Evolutionary conservation across 2,329 filamentous ascomycete species (phyloP).

Genomic region (Mycocentrospora acerina): DNA sequence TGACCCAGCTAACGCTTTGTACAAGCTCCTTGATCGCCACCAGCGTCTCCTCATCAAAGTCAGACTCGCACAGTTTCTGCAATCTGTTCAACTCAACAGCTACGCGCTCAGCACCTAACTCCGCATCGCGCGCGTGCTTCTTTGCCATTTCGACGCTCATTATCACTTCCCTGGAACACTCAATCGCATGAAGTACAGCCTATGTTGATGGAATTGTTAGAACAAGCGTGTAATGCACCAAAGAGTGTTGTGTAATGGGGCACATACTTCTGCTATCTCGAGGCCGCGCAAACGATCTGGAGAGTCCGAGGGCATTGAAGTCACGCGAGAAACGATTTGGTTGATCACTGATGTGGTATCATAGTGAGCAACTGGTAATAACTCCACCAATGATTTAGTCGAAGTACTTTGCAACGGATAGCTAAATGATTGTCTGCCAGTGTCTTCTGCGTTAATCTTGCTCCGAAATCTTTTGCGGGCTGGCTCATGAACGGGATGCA

Average conservation of each 20-base stretch:
- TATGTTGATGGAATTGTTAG: conserved; percentile 18
- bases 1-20: background rate
- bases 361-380: background rate
- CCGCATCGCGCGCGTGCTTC: conserved; percentile 24
- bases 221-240: conserved; percentile 4
- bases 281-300: conserved; percentile 18
- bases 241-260: conserved; percentile 1
- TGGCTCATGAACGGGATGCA: background rate
- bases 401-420: background rate
- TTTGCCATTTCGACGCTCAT: conserved; percentile 19
- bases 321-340: conserved; percentile 15
- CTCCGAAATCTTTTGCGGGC: too few relatives aligned
- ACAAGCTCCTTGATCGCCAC: conserved; percentile 12
- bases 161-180: conserved; percentile 19
- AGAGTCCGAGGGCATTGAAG: conserved; percentile 7
- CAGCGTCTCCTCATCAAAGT: conserved; percentile 13
- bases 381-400: background rate
- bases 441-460: background rate
- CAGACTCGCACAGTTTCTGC: conserved; percentile 9
- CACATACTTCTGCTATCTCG: conserved; percentile 30
- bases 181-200: conserved; percentile 21
- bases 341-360: conserved; percentile 11
- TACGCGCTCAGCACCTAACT: conserved; percentile 15
- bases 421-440: background rate
- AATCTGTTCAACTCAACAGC: conserved; percentile 11